phyloP scores from a whole-genome alignment of 2,329 filamentous ascomycete genomes.

The Pleoardoris graminearum region DNA sequence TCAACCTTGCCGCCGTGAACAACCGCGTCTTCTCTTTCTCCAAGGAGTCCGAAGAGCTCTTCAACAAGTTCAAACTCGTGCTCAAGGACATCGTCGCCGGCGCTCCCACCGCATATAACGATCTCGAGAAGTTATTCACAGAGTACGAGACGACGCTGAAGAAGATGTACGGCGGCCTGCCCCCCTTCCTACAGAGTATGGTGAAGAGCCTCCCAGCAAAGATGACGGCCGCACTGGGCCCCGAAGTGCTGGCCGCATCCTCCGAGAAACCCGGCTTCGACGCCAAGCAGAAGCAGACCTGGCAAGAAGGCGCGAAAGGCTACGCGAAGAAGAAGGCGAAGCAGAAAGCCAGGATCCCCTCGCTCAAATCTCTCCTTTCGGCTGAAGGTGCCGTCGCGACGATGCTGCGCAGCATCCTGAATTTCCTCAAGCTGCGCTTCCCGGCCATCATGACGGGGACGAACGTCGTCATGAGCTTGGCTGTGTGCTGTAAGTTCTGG shows the following conservation, averaged over 20 bases:
- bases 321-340: conserved; percentile 18
- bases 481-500: conserved; percentile 75
- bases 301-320: conserved; percentile 15
- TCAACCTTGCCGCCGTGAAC: conserved; percentile 82
- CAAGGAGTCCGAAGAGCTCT: conserved; percentile 79
- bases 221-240: conserved; percentile 73
- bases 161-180: conserved; percentile 68
- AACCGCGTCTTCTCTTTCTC: conserved; percentile 84
- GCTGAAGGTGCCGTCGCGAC: conserved; percentile 85
- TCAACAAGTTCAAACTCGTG: conserved; percentile 82
- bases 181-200: conserved; percentile 79
- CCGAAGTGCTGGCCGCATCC: conserved; percentile 79
- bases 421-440: conserved; percentile 83
- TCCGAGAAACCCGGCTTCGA: conserved; percentile 65
- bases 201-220: conserved; percentile 84
- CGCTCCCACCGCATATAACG: conserved; percentile 88
- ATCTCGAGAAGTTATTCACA: conserved; percentile 72
- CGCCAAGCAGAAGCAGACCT: conserved; percentile 49
- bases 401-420: conserved; percentile 87
- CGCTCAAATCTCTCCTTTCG: conserved; percentile 75
- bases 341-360: conserved; percentile 68
- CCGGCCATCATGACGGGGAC: conserved; percentile 83
- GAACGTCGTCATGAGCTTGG: conserved; percentile 88
- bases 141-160: conserved; percentile 67
- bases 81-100: conserved; percentile 92